A percentile compares a stretch with the other conserved stretches of the same genome.
These are phyloP conservation scores for Xylaria cubensis DNA, from an alignment of 495 filamentous ascomycete species.

Conservation along the genomic window DNA sequence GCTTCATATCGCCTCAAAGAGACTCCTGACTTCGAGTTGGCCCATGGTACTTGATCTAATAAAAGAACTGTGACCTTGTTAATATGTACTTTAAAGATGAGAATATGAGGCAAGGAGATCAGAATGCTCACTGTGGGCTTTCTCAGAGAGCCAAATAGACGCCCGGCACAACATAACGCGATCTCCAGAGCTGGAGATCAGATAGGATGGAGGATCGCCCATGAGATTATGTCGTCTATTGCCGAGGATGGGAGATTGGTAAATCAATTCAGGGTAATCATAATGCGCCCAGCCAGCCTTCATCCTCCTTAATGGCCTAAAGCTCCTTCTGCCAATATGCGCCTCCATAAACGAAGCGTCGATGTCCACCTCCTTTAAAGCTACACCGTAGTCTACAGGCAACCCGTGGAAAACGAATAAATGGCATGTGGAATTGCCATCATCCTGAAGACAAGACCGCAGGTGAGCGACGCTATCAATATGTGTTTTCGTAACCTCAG, in stretches of 20 bases:
- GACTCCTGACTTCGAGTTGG: conserved; percentile 20
- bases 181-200: conserved; percentile 30
- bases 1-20: conserved; percentile 24
- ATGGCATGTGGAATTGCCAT: not conserved
- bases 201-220: conserved; percentile 19
- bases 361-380: conserved; percentile 32
- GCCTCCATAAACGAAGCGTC: conserved; percentile 45
- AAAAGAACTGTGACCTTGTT: conserved; percentile 38
- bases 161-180: conserved; percentile 39
- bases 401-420: conserved; percentile 42
- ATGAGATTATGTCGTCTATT: conserved; percentile 11
- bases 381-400: conserved; percentile 32
- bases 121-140: conserved; percentile 25
- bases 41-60: conserved; percentile 39
- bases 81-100: not conserved
- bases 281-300: conserved; percentile 34
- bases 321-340: conserved; percentile 37
- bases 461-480: conserved; percentile 21
- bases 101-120: not conserved
- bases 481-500: conserved; percentile 18
- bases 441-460: not conserved
- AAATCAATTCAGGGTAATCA: conserved; percentile 44
- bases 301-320: conserved; percentile 27
- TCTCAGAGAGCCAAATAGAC: conserved; percentile 38
- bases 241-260: not conserved